These are phyloP conservation scores for Ganoderma sinense DNA, from an alignment of 1,284 basidiomycete genomes.

Conservation along the genomic window DNA sequence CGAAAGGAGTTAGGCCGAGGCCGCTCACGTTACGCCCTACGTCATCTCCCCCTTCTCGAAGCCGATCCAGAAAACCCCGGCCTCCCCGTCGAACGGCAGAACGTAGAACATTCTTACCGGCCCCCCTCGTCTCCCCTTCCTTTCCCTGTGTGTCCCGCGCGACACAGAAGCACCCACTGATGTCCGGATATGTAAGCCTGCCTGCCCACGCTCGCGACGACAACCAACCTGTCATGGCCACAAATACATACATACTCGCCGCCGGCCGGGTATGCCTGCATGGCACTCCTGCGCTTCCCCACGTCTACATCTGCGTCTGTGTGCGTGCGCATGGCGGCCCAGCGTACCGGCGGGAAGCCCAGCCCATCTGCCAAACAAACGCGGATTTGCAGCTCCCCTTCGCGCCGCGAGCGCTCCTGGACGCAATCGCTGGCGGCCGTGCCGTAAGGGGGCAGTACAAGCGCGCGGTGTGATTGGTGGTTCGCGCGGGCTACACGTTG, in stretches of 20 bases:
- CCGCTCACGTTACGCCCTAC: neutral
- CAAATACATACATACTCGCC: too few species aligned
- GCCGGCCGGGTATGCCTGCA: too few species aligned
- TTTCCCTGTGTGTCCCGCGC: neutral
- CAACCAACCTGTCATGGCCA: too few species aligned
- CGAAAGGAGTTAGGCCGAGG: neutral
- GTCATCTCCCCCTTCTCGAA: neutral
- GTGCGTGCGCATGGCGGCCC: too few species aligned
- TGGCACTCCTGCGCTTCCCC: too few species aligned
- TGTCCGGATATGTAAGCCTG: neutral
- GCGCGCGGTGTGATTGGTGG: neutral
- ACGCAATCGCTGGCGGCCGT: neutral
- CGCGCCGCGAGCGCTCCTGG: neutral
- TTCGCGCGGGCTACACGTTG: neutral
- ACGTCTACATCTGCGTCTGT: too few species aligned
- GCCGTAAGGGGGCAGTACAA: neutral
- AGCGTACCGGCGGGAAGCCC: too few species aligned
- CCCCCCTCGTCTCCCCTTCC: too few species aligned
- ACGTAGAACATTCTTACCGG: neutral
- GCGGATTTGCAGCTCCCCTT: slow-evolving; percentile 2
- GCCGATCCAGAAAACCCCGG: neutral
- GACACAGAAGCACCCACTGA: neutral
- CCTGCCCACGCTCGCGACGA: neutral
- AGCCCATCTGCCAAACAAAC: neutral
- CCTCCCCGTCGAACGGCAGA: neutral